Percentiles rank a stretch among this genome's conserved stretches.
Conservation (phyloP, 345 rosid genomes). For the Murraya paniculata region DNA sequence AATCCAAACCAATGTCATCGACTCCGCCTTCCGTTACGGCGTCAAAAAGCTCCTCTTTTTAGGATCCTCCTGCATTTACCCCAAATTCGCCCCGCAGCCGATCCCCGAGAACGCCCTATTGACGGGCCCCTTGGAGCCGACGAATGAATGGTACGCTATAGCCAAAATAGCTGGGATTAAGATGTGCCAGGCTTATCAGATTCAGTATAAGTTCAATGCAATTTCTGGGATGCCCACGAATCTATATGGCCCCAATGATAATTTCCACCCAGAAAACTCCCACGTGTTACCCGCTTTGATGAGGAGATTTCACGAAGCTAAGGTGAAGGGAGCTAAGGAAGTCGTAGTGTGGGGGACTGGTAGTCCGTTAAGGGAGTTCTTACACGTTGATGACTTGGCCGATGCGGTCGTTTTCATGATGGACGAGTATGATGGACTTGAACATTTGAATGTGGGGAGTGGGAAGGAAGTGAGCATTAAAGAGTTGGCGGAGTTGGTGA, state of each 20-base stretch:
- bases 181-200: slow-evolving; percentile 89
- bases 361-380: slow-evolving; percentile 88
- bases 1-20: slow-evolving; percentile 90
- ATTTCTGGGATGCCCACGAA: slow-evolving; percentile 96
- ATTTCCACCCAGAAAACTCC: slow-evolving; percentile 89
- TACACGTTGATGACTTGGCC: slow-evolving; percentile 95
- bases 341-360: slow-evolving; percentile 99
- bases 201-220: slow-evolving; percentile 76
- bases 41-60: slow-evolving; percentile 79
- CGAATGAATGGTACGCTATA: slow-evolving; percentile 92
- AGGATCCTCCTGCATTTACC: slow-evolving; percentile 95
- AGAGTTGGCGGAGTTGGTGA: slow-evolving; percentile 88
- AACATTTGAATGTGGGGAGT: slow-evolving; percentile 90
- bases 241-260: slow-evolving; percentile 82
- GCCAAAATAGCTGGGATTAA: slow-evolving; percentile 94
- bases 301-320: slow-evolving; percentile 87
- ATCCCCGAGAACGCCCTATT: slow-evolving; percentile 78
- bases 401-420: slow-evolving; percentile 82
- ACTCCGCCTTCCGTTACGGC: slow-evolving; percentile 63
- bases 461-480: slow-evolving; percentile 89
- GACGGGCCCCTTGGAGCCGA: slow-evolving; percentile 83
- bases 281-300: slow-evolving; percentile 92
- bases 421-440: slow-evolving; percentile 71
- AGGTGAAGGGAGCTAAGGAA: slow-evolving; percentile 58
- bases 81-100: slow-evolving; percentile 91